phyloP scores from a whole-genome alignment of 2,329 filamentous ascomycete species.

The Epichloe typhina region DNA sequence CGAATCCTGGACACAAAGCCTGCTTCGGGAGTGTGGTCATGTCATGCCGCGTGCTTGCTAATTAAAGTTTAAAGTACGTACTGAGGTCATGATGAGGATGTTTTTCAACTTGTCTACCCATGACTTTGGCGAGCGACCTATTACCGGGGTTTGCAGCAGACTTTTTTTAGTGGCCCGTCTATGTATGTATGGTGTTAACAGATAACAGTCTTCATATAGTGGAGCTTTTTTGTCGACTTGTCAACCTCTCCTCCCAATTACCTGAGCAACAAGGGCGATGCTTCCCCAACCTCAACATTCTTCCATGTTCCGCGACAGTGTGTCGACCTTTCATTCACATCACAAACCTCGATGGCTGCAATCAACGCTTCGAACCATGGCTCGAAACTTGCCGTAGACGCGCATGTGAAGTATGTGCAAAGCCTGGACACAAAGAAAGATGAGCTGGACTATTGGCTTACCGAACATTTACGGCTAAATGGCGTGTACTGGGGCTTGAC shows the following conservation, averaged over 20 bases:
- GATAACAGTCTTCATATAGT: neutral
- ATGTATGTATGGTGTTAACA: neutral
- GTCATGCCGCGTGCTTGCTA: too few relatives aligned
- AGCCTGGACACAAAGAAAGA: conserved; percentile 83
- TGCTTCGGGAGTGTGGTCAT: too few relatives aligned
- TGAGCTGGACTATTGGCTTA: conserved; percentile 95
- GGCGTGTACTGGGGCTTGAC: conserved; percentile 95
- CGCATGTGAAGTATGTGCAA: conserved; percentile 86
- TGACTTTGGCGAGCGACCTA: too few relatives aligned
- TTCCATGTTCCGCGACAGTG: neutral
- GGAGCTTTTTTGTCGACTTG: neutral
- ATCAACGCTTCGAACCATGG: conserved; percentile 19
- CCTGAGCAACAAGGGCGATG: neutral
- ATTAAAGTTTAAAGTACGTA: too few relatives aligned
- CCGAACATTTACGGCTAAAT: conserved; percentile 88
- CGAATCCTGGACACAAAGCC: too few relatives aligned
- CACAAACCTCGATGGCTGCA: conserved; percentile 16
- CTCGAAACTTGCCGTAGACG: conserved; percentile 34
- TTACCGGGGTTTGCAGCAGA: too few relatives aligned
- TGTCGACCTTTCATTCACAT: neutral
- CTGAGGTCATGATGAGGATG: too few relatives aligned
- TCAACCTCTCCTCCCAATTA: neutral
- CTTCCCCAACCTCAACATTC: neutral
- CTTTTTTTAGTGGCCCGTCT: too few relatives aligned
- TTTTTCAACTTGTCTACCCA: too few relatives aligned